These are phyloP conservation scores for Capronia epimyces DNA, from an alignment of 2,329 filamentous ascomycete species.

Conservation along the genomic window DNA sequence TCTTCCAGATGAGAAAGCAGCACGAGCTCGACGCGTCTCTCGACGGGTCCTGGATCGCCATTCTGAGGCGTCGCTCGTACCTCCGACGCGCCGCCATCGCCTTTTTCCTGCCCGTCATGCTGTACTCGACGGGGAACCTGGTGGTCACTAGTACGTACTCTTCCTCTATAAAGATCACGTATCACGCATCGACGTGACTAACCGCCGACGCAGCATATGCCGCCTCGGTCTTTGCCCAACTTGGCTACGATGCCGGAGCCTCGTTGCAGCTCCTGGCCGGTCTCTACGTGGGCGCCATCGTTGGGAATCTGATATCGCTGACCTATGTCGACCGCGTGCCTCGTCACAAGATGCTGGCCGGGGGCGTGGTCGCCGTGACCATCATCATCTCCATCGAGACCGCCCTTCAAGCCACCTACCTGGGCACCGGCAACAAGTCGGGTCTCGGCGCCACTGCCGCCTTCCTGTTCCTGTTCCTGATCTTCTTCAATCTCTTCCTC, in stretches of 20 bases:
- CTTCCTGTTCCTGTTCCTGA: neutral
- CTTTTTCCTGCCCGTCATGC: neutral
- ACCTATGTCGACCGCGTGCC: neutral
- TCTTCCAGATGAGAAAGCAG: slow-evolving; percentile 32
- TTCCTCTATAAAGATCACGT: too few relatives aligned
- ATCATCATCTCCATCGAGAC: neutral
- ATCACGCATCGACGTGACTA: too few relatives aligned
- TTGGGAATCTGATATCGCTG: neutral
- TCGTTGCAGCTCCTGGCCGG: neutral
- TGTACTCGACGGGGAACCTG: neutral
- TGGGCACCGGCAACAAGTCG: neutral
- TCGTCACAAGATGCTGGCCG: neutral
- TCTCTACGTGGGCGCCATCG: neutral
- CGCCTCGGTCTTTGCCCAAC: neutral
- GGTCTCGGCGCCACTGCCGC: neutral
- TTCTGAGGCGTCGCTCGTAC: slow-evolving; percentile 7
- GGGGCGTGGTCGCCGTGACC: neutral
- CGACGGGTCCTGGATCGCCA: slow-evolving; percentile 1
- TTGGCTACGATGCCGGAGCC: neutral
- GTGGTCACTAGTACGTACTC: neutral
- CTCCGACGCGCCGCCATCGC: slow-evolving; percentile 5
- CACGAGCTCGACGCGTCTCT: slow-evolving; percentile 8
- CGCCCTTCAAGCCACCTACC: neutral
- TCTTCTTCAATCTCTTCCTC: neutral
- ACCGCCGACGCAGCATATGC: neutral